Evolutionary conservation across 176 grass and related monocot species (phyloP), one percentile per base, ranked within the genome.

Genomic region (Carex scoparia): DNA sequence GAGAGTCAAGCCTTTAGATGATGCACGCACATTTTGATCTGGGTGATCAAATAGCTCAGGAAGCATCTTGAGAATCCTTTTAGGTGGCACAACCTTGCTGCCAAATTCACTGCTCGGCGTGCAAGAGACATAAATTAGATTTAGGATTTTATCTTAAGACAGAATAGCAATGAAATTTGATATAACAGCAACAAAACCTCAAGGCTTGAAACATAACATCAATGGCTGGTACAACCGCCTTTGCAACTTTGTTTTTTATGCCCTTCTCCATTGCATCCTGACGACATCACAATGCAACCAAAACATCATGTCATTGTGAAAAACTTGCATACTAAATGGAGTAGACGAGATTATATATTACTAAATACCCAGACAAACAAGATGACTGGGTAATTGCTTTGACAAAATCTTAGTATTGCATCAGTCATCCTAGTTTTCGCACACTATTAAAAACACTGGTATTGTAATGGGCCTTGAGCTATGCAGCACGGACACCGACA

Each of bases 201-300:
- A 99, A 90, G 73, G 97, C 93, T 88, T 96, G 97, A 96, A 99
- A 99, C 97, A 99, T 99, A 66, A 99, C 93, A 89, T 99, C 97
- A 86, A 99, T 99, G 80, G 97, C 97, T 72, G 97, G 97, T 32
- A 99, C 97, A 88, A 99, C 97, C 76, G 97, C 97, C 91, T 99
- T 99, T 70, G 97, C 93, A 79, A 99, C 97, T 94, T 99, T 99
- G 71, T 92, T 92, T 86, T 99, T 99, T 82, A 99, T 82, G 58
- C 93, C 97, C 79, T 99, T 99, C 85, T 99, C 97, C 97, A 99
- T 99, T 31, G 93, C 89, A 92, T 99, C 97, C 97, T 99, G 84
- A 66, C 10, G 44, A 67, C 69, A 94, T 81, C 72, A 65, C 37
- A 80, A 64, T 51, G 18, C 60, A 89, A 81, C 37, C 14, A 87